Evolutionary conservation across 2,329 filamentous ascomycete genomes (phyloP).

Genomic region (Microsporum canis): DNA sequence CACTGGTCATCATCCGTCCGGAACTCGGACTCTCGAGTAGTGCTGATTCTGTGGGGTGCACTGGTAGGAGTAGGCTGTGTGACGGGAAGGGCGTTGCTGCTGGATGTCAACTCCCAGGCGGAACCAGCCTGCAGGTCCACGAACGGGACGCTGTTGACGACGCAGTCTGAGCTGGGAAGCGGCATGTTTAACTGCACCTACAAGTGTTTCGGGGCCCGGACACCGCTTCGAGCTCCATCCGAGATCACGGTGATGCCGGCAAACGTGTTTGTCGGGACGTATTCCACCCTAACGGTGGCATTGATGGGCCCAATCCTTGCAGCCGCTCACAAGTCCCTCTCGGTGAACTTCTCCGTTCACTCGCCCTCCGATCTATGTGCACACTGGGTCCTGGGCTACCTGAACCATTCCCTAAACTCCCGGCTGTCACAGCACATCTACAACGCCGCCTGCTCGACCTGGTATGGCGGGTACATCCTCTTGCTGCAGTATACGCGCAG

Average conservation of each 20-base stretch:
- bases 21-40: conserved; percentile 15
- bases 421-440: conserved; percentile 17
- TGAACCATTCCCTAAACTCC: conserved; percentile 14
- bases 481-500: conserved; percentile 16
- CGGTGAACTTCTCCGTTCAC: conserved; percentile 14
- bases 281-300: conserved; percentile 11
- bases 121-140: conserved; percentile 18
- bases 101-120: conserved; percentile 13
- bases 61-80: conserved; percentile 17
- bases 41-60: conserved; percentile 18
- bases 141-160: conserved; percentile 15
- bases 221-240: conserved; percentile 15
- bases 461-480: conserved; percentile 20
- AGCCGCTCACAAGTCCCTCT: conserved; percentile 18
- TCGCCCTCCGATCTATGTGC: conserved; percentile 16
- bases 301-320: conserved; percentile 18
- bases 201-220: conserved; percentile 17
- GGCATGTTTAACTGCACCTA: conserved; percentile 21
- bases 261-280: conserved; percentile 13
- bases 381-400: conserved; percentile 14
- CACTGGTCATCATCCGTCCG: conserved; percentile 19
- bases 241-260: conserved; percentile 18
- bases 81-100: conserved; percentile 15
- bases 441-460: conserved; percentile 16
- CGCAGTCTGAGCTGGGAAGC: conserved; percentile 13